Evolutionary conservation across 2,329 filamentous ascomycete species (phyloP).

Genomic region (Aureobasidium sp.): DNA sequence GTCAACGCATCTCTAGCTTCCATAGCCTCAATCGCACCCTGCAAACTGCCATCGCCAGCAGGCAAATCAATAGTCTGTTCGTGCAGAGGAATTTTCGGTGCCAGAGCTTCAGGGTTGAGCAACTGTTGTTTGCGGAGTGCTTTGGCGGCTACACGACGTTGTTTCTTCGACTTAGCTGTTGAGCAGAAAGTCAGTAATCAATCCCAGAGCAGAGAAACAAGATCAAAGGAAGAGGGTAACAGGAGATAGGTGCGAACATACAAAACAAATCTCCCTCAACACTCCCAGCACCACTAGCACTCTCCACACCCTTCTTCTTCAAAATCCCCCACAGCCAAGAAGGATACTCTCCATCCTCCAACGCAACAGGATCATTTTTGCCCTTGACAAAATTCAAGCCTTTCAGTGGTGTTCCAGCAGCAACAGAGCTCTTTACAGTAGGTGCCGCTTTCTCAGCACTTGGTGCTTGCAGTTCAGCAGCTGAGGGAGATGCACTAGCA

Average conservation of each 20-base stretch:
- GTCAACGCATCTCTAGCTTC: conserved; percentile 54
- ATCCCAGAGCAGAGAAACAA: no score
- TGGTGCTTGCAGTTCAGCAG: conserved; percentile 22
- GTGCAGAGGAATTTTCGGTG: conserved; percentile 59
- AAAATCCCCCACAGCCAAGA: conserved; percentile 71
- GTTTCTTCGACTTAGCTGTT: conserved; percentile 75
- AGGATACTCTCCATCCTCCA: conserved; percentile 68
- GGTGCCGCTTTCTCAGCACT: conserved; percentile 21
- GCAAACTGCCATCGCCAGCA: conserved; percentile 38
- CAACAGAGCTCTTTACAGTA: conserved; percentile 39
- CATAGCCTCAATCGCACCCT: conserved; percentile 37
- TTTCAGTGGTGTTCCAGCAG: conserved; percentile 59
- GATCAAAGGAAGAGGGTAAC: no score
- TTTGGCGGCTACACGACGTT: conserved; percentile 62
- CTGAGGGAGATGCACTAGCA: conserved; percentile 20
- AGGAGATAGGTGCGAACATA: no score
- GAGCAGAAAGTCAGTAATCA: no score
- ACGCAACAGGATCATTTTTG: conserved; percentile 61
- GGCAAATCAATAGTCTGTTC: conserved; percentile 72
- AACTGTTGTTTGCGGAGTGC: conserved; percentile 53
- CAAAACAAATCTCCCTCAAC: conserved; percentile 68
- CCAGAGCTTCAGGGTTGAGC: conserved; percentile 57
- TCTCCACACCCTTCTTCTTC: conserved; percentile 41
- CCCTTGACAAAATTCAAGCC: conserved; percentile 74
- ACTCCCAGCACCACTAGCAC: conserved; percentile 38